Percentiles rank a stretch among this genome's conserved stretches.
phyloP scores from a whole-genome alignment of 148 eudicot species.

The Diospyros lotus region DNA sequence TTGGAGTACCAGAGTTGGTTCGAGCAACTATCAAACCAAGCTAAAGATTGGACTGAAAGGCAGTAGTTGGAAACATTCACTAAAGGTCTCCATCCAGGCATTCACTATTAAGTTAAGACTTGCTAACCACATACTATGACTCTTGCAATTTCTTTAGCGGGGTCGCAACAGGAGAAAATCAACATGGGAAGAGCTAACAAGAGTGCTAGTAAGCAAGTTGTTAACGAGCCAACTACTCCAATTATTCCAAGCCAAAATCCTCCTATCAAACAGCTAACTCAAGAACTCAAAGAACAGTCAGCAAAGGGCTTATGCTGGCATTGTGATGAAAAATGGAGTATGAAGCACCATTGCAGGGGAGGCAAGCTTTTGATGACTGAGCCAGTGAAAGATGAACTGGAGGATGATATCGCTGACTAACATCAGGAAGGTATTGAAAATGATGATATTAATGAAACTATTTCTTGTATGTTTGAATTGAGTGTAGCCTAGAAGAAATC shows the following conservation, averaged over 20 bases:
- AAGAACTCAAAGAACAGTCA: not conserved
- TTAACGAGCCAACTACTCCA: too few species aligned
- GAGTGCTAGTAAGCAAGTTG: too few species aligned
- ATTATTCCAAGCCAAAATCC: not conserved
- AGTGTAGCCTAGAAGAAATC: too few species aligned
- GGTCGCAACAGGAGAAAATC: not conserved
- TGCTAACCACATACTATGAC: not conserved
- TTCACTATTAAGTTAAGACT: not conserved
- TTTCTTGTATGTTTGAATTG: too few species aligned
- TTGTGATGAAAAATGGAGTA: not conserved
- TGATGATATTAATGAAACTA: too few species aligned
- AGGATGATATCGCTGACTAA: not conserved
- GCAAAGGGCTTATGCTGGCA: not conserved
- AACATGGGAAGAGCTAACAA: not conserved
- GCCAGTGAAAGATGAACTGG: not conserved
- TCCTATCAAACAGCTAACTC: not conserved
- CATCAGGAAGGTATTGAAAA: not conserved
- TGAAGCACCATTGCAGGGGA: not conserved
- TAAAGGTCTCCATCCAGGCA: not conserved
- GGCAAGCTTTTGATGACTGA: not conserved
- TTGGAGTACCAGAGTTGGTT: not conserved
- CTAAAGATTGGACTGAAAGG: not conserved
- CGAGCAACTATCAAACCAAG: too few species aligned
- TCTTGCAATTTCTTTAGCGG: not conserved
- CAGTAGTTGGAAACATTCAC: not conserved